These are phyloP conservation scores for Colletotrichum chrysophilum DNA, from an alignment of 2,329 filamentous ascomycete genomes.

Conservation along the genomic window DNA sequence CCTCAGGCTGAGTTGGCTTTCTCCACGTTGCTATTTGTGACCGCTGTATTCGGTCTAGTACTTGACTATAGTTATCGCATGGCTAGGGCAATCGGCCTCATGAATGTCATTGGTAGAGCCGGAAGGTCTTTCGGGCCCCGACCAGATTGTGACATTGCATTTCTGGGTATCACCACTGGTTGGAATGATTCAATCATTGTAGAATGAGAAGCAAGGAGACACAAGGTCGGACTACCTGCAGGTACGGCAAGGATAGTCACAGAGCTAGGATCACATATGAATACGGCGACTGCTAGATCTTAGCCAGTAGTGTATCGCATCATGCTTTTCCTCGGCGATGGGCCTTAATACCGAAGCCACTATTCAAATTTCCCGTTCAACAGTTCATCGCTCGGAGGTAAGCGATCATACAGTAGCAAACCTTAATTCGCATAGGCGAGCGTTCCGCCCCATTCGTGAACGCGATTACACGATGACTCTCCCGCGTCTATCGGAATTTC, in stretches of 20 bases:
- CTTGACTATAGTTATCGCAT: not conserved
- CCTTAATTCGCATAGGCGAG: not conserved
- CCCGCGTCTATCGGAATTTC: not conserved
- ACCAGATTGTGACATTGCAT: not conserved
- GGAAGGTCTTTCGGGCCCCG: not conserved
- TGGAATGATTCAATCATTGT: not conserved
- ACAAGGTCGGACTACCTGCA: not conserved
- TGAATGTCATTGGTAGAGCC: not conserved
- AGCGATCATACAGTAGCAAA: not conserved
- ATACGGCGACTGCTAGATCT: not conserved
- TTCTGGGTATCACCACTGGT: not conserved
- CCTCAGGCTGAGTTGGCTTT: no score
- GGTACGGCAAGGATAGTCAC: not conserved
- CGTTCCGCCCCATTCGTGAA: not conserved
- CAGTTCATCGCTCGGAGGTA: not conserved
- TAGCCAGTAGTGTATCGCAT: not conserved
- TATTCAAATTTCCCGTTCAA: not conserved
- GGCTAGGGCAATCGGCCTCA: not conserved
- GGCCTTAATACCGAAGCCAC: not conserved
- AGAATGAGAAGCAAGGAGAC: not conserved
- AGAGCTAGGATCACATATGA: not conserved
- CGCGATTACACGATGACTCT: not conserved
- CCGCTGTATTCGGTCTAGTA: no score
- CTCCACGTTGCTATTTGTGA: no score
- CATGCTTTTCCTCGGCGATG: not conserved